Evolutionary conservation across 805 yeast genomes (phyloP), one percentile per base, ranked within the genome.

Genomic region (Lachancea cidri): DNA sequence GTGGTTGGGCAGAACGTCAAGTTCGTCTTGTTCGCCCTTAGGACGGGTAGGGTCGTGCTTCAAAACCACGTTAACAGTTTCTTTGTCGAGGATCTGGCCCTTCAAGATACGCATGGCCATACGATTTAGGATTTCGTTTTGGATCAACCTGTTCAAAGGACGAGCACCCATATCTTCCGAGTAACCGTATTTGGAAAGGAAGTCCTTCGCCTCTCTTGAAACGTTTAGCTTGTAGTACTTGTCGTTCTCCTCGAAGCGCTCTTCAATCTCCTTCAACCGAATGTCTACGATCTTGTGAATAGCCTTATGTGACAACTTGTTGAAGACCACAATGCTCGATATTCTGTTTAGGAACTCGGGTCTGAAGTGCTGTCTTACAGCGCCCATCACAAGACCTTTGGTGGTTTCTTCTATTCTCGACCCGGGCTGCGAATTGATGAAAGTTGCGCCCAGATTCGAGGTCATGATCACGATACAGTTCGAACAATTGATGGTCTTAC

Each of bases 311-410:
- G 96, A 86, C 50, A 93, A 74, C 53, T 95, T 79, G 74, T 93
- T 93, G 77, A 93, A 93, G 17, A 93, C 83, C 22, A 91, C 87
- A 52, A 86, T 89, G 5, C 95, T 86, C 2, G 95, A 83, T 49
- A 93, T 91, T 72, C 98, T 85, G 74, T 93, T 93, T 56, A 93
- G 73, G 71, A 93, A 93, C 67, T 93, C 98, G 4, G 98, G 98
- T 64, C 98, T 79, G 79, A 93, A 93, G 64, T 93, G 98, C 4
- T 74, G 74, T 53, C 83, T 77, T 7, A 93, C 96, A 1, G 91
- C 74, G 25, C 71, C 74, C 93, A 91, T 81, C 8, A 93, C 98
- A 48, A 74, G 70, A 31, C 81, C 84, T 58, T 79, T 82, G 13
- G 95, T 83, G 32, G 73, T 74, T 4, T 74, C 76, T 33, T 81